Evolutionary conservation across 2,329 filamentous ascomycete genomes (phyloP), one percentile per base, ranked within the genome.

Genomic region (Fusarium verrucosum): DNA sequence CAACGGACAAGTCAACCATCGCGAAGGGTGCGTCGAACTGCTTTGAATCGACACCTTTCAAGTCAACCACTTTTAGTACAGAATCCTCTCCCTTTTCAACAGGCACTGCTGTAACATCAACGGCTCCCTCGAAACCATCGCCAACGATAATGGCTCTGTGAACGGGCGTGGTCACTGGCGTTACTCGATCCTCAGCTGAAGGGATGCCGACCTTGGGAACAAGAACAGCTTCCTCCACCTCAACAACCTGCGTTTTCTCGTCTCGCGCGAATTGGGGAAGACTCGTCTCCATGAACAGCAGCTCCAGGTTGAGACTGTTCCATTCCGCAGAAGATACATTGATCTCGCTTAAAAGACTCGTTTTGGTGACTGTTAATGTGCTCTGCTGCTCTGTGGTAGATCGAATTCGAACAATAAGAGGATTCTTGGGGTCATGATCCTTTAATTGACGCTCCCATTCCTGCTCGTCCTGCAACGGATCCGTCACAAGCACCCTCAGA

Each of bases 81-180:
- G 77, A 78, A 51, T 77, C 77, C 59, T 72, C 64, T 67, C 74
- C 74, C 58, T 77, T 73, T 2, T 78, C 43, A 32, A 80, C 60
- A 17, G 81, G 77, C 42, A 85, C 72, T 10, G 79, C 72, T 7
- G 83, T 75, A 8, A 86, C 68, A 3, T 83, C 80, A 7, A 89
- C 81, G 1, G 90, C 86, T 9, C 90, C 92, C 50, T 85, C 79
- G 4, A 96, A 78, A 0, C 92, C 93, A 44, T 91, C 84, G 0
- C 87, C 88, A 10, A 96, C 84, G 10, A 97, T 70, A 16, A 97
- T 77, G 1, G 89, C 87, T 73, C 89, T 91, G 73, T 98, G 94
- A 2, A 97, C 92, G 0, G 94, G 94, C 40, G 92, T 92, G 8
- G 88, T 87, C 37, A 95, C 82, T 16, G 88, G 84, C 13, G 88